These are phyloP conservation scores for Corniculantispora saksenae DNA, from an alignment of 2,329 filamentous ascomycete genomes.

Conservation along the genomic window DNA sequence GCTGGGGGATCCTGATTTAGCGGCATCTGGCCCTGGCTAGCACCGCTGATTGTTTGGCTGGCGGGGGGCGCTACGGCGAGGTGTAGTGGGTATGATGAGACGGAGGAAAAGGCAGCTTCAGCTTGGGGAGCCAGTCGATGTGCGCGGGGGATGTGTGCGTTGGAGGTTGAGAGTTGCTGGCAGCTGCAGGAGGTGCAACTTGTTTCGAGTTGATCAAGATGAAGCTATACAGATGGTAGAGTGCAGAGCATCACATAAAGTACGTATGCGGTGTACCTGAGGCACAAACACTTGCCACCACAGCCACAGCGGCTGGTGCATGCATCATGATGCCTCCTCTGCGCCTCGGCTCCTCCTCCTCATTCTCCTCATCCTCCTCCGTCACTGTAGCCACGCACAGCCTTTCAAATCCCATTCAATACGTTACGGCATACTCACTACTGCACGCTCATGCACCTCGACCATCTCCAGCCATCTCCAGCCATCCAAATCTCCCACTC, in stretches of 20 bases:
- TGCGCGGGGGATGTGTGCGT: not conserved
- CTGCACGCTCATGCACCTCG: not conserved
- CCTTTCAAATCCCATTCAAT: not conserved
- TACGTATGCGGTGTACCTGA: not conserved
- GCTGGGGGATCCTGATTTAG: constrained; percentile 13
- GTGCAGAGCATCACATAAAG: not conserved
- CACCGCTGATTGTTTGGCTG: constrained; percentile 6
- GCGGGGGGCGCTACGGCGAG: not conserved
- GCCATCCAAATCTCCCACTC: not conserved
- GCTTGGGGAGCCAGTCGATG: constrained; percentile 7
- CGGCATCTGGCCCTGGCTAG: constrained; percentile 17
- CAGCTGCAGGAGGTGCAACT: constrained; percentile 3
- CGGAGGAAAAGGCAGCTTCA: not conserved
- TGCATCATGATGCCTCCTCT: not conserved
- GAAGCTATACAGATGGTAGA: not conserved
- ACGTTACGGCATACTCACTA: not conserved
- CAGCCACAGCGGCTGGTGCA: not conserved
- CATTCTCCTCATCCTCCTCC: not conserved
- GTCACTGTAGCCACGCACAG: not conserved
- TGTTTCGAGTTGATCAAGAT: not conserved
- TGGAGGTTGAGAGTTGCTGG: not conserved
- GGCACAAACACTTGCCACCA: not conserved
- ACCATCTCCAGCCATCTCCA: not conserved
- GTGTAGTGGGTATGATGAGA: not conserved
- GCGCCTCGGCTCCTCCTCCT: not conserved